phyloP scores from a whole-genome alignment of 805 yeast genomes.

The Teunomyces tritomae region DNA sequence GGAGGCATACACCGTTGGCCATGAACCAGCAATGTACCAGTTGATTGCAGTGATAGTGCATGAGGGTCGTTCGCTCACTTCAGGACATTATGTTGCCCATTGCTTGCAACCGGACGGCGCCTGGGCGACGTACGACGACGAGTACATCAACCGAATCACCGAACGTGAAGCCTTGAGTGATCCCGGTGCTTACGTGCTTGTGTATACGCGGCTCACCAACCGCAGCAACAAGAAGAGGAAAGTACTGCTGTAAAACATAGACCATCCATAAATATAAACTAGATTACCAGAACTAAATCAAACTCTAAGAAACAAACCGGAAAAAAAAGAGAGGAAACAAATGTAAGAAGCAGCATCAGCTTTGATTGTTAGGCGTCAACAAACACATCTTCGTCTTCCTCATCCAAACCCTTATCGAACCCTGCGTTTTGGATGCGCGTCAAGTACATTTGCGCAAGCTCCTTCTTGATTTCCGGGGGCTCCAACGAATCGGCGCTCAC shows the following conservation, averaged over 20 bases:
- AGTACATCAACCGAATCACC: slow-evolving; percentile 68
- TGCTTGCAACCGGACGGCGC: slow-evolving; percentile 88
- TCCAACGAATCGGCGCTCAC: slow-evolving; percentile 8
- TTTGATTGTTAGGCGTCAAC: slow-evolving; percentile 10
- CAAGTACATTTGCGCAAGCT: slow-evolving; percentile 7
- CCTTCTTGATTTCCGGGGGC: slow-evolving; percentile 3
- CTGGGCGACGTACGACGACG: slow-evolving; percentile 96
- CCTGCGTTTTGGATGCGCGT: slow-evolving; percentile 11
- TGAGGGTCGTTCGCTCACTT: slow-evolving; percentile 87
- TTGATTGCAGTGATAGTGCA: slow-evolving; percentile 85
- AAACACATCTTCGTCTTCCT: slow-evolving; percentile 9
- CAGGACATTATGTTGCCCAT: slow-evolving; percentile 91
- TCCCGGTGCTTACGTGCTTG: slow-evolving; percentile 84
- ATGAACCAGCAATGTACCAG: slow-evolving; percentile 54
- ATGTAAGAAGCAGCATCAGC: too few relatives aligned
- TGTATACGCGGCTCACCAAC: slow-evolving; percentile 76
- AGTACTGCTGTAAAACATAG: background rate
- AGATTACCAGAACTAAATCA: background rate
- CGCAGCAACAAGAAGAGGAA: slow-evolving; percentile 8
- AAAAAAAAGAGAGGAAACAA: background rate
- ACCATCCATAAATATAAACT: background rate
- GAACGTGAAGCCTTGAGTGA: slow-evolving; percentile 76
- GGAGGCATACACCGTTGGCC: slow-evolving; percentile 46
- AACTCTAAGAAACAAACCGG: background rate
- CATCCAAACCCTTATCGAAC: slow-evolving; percentile 14